phyloP scores from a whole-genome alignment of 2,329 filamentous ascomycete species.

The Pseudopyricularia javanii region DNA sequence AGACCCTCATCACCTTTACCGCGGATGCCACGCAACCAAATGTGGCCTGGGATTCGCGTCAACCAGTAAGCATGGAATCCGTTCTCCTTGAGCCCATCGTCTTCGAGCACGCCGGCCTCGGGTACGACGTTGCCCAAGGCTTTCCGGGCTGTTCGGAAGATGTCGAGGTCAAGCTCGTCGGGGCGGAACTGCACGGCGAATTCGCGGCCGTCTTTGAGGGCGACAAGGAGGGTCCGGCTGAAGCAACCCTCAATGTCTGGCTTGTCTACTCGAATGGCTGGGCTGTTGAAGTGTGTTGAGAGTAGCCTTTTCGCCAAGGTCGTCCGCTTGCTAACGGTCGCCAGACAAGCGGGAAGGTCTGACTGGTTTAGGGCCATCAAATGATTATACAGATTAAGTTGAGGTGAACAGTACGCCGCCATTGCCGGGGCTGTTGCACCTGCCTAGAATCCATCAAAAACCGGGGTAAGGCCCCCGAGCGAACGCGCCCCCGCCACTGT shows the following conservation, averaged over 20 bases:
- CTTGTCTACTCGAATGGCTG: constrained; percentile 11
- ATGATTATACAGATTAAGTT: too few species aligned
- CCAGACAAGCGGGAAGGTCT: constrained; percentile 12
- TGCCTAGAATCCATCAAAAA: too few species aligned
- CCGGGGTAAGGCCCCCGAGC: too few species aligned
- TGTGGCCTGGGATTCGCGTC: constrained; percentile 9
- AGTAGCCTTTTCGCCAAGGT: constrained; percentile 15
- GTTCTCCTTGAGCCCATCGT: constrained; percentile 6
- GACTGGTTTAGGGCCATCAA: background rate
- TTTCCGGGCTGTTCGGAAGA: constrained; percentile 7
- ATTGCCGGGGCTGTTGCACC: too few species aligned
- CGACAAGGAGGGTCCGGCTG: constrained; percentile 13
- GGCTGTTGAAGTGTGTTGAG: constrained; percentile 12
- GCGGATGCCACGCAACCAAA: constrained; percentile 10
- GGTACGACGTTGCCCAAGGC: constrained; percentile 7
- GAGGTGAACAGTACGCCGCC: too few species aligned
- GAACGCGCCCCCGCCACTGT: too few species aligned
- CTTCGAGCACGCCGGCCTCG: constrained; percentile 3
- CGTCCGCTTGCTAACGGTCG: constrained; percentile 12
- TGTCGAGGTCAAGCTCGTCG: constrained; percentile 8
- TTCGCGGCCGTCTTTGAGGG: constrained; percentile 6
- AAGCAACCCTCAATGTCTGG: constrained; percentile 16
- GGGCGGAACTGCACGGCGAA: constrained; percentile 12
- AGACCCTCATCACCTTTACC: constrained; percentile 11
- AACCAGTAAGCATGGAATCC: constrained; percentile 8